Conservation (phyloP, 345 rosid species). For the Trapa incisa region DNA sequence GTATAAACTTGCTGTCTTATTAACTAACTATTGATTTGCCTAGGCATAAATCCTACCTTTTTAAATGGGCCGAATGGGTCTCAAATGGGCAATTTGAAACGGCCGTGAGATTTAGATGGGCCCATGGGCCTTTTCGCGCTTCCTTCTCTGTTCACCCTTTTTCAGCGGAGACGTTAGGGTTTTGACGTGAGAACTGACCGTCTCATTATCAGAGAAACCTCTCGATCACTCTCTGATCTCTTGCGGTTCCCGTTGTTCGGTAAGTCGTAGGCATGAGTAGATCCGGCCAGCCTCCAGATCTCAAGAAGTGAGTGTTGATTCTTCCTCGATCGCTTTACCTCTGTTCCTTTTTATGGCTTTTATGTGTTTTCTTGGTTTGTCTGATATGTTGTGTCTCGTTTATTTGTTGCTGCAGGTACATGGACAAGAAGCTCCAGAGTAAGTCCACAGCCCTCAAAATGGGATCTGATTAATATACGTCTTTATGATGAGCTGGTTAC, state of each 20-base stretch:
- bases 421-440: constrained; percentile 24
- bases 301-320: constrained; percentile 12
- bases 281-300: constrained; percentile 22
- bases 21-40: too few relatives aligned
- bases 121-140: too few relatives aligned
- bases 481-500: not conserved
- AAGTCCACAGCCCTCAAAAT: not conserved
- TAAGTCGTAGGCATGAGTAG: constrained; percentile 14
- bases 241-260: not conserved
- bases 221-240: not conserved
- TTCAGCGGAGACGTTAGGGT: too few relatives aligned
- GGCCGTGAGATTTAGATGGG: too few relatives aligned
- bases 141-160: too few relatives aligned
- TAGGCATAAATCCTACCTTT: too few relatives aligned
- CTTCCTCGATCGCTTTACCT: too few relatives aligned
- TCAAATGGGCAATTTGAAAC: too few relatives aligned
- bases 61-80: too few relatives aligned
- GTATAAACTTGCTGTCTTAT: too few relatives aligned
- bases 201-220: too few relatives aligned
- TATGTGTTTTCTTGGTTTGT: not conserved
- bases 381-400: not conserved
- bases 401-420: constrained; percentile 10
- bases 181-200: too few relatives aligned
- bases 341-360: not conserved
- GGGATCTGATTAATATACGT: not conserved